Evolutionary conservation across 768 basidiomycete genomes (phyloP).

Genomic region (Lyophyllum semitale): DNA sequence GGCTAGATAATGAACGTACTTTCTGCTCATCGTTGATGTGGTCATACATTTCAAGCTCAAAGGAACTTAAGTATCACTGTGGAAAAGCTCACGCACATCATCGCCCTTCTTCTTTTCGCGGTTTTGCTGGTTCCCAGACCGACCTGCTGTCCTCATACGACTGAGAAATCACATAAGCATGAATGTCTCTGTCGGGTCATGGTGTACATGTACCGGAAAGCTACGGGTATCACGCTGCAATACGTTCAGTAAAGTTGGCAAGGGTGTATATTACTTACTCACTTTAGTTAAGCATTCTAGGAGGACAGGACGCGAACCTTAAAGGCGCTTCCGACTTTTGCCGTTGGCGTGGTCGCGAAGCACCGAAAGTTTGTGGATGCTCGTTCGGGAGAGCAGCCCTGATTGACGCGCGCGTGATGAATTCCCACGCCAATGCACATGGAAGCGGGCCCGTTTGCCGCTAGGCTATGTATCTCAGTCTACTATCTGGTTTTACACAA

Average conservation of each 20-base stretch:
- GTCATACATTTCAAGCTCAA: constrained; percentile 13
- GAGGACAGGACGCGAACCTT: background rate
- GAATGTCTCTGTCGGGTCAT: constrained; percentile 10
- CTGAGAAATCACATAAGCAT: constrained; percentile 18
- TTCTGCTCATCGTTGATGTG: constrained; percentile 15
- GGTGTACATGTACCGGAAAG: background rate
- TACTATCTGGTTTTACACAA: constrained; percentile 2
- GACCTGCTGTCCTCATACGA: constrained; percentile 15
- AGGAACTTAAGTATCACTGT: background rate
- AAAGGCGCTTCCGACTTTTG: background rate
- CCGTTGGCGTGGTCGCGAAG: background rate
- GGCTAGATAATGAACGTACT: background rate
- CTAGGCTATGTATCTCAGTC: background rate
- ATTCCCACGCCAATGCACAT: background rate
- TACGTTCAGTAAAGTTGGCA: background rate
- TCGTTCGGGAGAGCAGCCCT: too few relatives aligned
- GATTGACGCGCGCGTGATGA: too few relatives aligned
- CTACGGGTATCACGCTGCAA: background rate
- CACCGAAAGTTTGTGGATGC: background rate
- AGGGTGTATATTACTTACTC: background rate
- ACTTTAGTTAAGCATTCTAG: background rate
- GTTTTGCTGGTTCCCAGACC: constrained; percentile 14
- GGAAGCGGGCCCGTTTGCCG: background rate
- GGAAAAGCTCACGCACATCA: constrained; percentile 10
- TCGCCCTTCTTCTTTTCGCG: constrained; percentile 1